Percentiles rank a stretch among this genome's conserved stretches.
phyloP scores from a whole-genome alignment of 2,329 filamentous ascomycete species.

The Coniochaeta sp. region DNA sequence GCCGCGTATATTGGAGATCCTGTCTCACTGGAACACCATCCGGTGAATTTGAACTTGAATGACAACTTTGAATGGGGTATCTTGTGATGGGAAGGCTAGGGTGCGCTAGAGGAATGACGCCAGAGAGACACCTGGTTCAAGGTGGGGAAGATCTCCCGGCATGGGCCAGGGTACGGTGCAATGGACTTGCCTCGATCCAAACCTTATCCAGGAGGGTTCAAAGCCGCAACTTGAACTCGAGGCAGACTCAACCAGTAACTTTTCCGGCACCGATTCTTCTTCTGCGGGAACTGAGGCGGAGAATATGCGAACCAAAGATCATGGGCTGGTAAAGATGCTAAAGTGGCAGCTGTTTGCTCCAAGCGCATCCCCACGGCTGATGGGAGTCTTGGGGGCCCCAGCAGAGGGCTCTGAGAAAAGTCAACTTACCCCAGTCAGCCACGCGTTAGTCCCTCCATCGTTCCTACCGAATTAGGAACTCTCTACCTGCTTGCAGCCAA shows the following conservation, averaged over 20 bases:
- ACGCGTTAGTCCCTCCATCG: not conserved
- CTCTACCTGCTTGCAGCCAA: not conserved
- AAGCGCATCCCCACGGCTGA: not conserved
- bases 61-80: not conserved
- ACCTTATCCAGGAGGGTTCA: too few species aligned
- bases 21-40: not conserved
- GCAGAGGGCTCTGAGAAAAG: not conserved
- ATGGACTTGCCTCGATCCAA: not conserved
- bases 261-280: not conserved
- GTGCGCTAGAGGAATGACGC: not conserved
- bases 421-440: not conserved
- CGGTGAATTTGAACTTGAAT: too few species aligned
- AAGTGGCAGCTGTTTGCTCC: not conserved
- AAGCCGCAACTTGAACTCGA: not conserved
- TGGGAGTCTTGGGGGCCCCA: too few species aligned
- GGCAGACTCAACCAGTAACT: not conserved
- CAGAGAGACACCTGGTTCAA: not conserved
- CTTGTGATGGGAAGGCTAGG: not conserved
- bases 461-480: not conserved
- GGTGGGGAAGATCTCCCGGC: not conserved
- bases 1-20: not conserved
- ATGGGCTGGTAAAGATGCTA: not conserved
- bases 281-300: not conserved
- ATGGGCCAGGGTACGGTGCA: not conserved
- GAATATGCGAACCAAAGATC: too few species aligned